phyloP scores from a whole-genome alignment of 371 early-diverging fungal species.

The Encephalitozoon romaleae region DNA sequence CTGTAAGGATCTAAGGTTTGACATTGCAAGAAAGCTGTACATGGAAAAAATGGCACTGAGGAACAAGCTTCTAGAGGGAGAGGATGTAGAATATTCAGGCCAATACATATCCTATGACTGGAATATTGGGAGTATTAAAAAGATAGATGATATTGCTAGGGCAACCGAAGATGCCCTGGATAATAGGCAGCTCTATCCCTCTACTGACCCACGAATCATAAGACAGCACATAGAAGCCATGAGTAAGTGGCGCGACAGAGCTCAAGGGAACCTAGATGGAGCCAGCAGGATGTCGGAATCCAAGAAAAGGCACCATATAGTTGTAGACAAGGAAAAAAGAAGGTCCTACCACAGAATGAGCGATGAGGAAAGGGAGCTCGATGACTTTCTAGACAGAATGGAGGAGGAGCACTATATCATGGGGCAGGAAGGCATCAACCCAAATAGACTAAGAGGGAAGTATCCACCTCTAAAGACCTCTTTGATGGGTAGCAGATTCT shows the following conservation, averaged over 20 bases:
- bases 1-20: slow-evolving; percentile 2
- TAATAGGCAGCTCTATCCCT: not conserved
- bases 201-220: not conserved
- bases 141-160: not conserved
- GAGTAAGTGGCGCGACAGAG: not conserved
- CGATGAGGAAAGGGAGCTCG: slow-evolving; percentile 29
- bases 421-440: not conserved
- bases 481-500: not conserved
- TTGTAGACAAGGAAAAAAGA: slow-evolving; percentile 17
- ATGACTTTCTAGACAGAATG: slow-evolving; percentile 34
- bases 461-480: not conserved
- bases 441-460: not conserved
- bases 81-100: not conserved
- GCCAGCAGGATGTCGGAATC: not conserved
- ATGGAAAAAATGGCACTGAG: not conserved
- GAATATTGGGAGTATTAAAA: not conserved
- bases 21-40: not conserved
- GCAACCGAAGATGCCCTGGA: not conserved
- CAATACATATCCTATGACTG: not conserved
- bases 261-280: not conserved
- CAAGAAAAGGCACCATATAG: not conserved
- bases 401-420: slow-evolving; percentile 3
- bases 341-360: slow-evolving; percentile 24
- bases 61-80: not conserved
- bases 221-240: not conserved